phyloP scores from a whole-genome alignment of 331 rosid genomes.

The Quercus phellos region DNA sequence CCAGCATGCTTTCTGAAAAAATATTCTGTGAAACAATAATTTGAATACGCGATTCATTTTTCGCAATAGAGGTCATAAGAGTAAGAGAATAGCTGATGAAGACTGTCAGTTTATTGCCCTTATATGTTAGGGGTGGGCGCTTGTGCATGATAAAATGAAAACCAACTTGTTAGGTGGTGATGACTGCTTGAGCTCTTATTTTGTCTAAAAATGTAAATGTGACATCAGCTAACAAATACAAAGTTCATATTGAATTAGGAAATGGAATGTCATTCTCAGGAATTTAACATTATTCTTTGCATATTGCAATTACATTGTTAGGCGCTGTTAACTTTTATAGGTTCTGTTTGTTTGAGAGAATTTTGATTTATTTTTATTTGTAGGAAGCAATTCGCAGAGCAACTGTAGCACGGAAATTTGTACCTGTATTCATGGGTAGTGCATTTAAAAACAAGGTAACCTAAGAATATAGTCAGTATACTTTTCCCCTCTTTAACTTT shows the following conservation, averaged over 20 bases:
- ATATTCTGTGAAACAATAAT: too few relatives aligned
- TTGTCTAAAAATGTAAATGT: not conserved
- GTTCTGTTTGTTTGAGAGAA: slow-evolving; percentile 1
- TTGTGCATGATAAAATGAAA: not conserved
- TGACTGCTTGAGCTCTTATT: not conserved
- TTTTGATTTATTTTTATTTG: slow-evolving; percentile 7
- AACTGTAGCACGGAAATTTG: slow-evolving; percentile 72
- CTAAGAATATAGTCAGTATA: not conserved
- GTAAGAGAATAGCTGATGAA: not conserved
- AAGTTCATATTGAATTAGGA: not conserved
- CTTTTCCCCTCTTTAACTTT: not conserved
- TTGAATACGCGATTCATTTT: not conserved
- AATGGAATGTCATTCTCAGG: not conserved
- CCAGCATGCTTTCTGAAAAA: not conserved
- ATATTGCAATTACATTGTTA: not conserved
- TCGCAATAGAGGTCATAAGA: not conserved
- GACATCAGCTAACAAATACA: not conserved
- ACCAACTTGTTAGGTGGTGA: not conserved
- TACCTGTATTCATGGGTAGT: slow-evolving; percentile 99
- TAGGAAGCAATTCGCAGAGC: slow-evolving; percentile 95
- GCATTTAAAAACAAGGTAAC: slow-evolving; percentile 95
- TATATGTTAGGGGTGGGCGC: not conserved
- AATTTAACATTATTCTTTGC: not conserved
- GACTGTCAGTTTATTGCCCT: not conserved
- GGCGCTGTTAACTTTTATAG: not conserved